Conservation (phyloP, 75 land plant species). For the Pinus albicaulis region DNA sequence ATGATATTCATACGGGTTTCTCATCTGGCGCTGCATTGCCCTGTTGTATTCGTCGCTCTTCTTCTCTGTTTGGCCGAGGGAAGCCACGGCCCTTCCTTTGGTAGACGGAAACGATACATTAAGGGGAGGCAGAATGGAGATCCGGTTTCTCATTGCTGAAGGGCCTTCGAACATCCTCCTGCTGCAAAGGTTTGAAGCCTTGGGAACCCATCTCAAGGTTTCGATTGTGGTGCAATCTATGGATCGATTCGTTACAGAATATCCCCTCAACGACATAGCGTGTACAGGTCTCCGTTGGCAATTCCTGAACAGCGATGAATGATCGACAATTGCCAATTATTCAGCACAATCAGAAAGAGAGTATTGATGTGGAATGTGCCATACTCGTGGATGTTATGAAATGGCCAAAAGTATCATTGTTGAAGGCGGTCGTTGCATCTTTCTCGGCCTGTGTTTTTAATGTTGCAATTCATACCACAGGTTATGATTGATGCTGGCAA, state of each 20-base stretch:
- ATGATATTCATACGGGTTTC: constrained; percentile 87
- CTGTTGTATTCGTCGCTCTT: constrained; percentile 74
- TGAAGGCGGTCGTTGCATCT: too few species aligned
- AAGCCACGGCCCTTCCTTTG: background rate
- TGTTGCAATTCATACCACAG: too few species aligned
- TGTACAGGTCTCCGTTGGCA: too few species aligned
- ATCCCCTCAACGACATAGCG: too few species aligned
- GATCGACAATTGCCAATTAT: too few species aligned
- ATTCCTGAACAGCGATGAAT: too few species aligned
- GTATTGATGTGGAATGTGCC: too few species aligned
- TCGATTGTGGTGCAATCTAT: background rate
- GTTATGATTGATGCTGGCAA: too few species aligned
- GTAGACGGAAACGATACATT: background rate
- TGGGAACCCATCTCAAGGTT: background rate
- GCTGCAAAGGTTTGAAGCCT: background rate
- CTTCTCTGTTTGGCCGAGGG: background rate
- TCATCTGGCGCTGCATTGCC: constrained; percentile 84
- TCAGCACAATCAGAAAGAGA: too few species aligned
- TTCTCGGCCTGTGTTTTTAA: too few species aligned
- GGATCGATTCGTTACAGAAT: background rate
- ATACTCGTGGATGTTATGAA: too few species aligned
- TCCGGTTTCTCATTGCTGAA: background rate
- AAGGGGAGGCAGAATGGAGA: background rate
- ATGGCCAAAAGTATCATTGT: too few species aligned
- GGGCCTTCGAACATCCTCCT: background rate